Percentiles rank a stretch among this genome's conserved stretches.
These are phyloP conservation scores for Trametes pubescens DNA, from an alignment of 1,284 basidiomycete species.

Conservation along the genomic window DNA sequence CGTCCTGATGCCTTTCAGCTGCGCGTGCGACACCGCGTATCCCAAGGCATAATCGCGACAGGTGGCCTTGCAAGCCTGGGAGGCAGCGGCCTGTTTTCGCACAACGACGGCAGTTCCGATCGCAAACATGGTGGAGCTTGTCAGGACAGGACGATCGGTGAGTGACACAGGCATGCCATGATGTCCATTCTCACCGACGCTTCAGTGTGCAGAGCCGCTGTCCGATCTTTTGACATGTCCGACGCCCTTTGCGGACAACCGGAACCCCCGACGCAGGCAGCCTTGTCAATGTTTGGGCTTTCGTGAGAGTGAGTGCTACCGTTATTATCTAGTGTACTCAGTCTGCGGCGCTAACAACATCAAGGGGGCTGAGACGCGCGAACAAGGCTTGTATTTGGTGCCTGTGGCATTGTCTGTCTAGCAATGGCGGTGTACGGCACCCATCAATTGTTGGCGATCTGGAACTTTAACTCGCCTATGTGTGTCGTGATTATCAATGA, in stretches of 20 bases:
- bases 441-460: constrained; percentile 9
- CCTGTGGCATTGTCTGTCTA: constrained; percentile 1
- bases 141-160: not conserved
- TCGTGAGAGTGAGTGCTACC: not conserved
- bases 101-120: not conserved
- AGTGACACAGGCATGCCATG: not conserved
- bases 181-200: not conserved
- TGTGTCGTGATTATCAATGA: constrained; percentile 8
- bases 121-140: not conserved
- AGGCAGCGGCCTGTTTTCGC: not conserved
- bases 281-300: not conserved
- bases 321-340: not conserved
- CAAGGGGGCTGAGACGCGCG: not conserved
- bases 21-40: not conserved
- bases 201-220: not conserved
- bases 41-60: not conserved
- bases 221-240: no score
- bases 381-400: not conserved
- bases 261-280: not conserved
- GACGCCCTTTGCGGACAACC: no score
- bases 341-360: not conserved
- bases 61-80: not conserved
- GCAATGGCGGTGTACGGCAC: constrained; percentile 1
- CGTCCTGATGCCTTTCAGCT: not conserved
- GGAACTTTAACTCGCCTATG: constrained; percentile 1